Evolutionary conservation across 257 asterid species (phyloP).

Genomic region (Jacaranda copaia): DNA sequence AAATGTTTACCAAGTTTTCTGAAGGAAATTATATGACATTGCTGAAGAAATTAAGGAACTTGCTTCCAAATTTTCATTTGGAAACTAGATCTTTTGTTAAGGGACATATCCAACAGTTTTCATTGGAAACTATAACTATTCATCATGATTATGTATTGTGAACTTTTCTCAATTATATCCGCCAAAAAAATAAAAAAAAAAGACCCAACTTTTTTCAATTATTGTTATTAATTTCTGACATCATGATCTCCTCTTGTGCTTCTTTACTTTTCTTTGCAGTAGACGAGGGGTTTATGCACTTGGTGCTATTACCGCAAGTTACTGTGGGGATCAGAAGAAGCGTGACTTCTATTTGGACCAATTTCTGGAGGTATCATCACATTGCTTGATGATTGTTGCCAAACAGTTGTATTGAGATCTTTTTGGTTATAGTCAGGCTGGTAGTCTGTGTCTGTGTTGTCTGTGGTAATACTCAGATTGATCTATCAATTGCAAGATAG

Average conservation of each 20-base stretch:
- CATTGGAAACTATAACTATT: neutral
- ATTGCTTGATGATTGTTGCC: neutral
- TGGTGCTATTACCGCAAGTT: slow-evolving; percentile 67
- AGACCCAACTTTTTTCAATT: too few relatives aligned
- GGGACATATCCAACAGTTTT: neutral
- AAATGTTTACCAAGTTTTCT: neutral
- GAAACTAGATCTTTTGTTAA: too few relatives aligned
- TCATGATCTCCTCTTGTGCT: neutral
- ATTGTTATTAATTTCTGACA: neutral
- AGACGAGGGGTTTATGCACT: slow-evolving; percentile 73
- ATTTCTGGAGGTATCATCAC: slow-evolving; percentile 62
- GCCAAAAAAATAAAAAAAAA: too few relatives aligned
- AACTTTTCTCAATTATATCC: neutral
- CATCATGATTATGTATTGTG: neutral
- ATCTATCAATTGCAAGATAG: neutral
- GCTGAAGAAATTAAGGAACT: neutral
- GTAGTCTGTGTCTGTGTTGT: neutral
- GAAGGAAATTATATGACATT: neutral
- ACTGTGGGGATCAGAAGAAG: slow-evolving; percentile 54
- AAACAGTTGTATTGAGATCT: neutral
- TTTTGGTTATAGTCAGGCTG: neutral
- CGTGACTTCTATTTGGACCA: slow-evolving; percentile 53
- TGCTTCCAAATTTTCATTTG: too few relatives aligned
- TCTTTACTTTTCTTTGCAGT: slow-evolving; percentile 68
- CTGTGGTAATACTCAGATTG: neutral